Evolutionary conservation across 257 asterid species (phyloP).

Genomic region (Paulownia fortunei): DNA sequence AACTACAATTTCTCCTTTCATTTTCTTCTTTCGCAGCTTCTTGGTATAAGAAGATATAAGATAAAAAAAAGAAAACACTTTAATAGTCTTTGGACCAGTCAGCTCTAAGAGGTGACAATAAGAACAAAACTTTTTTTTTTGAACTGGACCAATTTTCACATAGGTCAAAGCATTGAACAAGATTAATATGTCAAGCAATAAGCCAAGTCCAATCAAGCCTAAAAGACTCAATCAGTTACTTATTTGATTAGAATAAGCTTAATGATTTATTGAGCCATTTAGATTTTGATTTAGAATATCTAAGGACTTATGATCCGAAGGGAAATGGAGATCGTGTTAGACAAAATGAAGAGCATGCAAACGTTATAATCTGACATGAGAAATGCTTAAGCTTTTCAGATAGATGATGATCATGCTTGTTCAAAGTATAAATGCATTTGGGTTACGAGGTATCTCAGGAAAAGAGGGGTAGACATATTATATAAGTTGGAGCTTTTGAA

Average conservation of each 20-base stretch:
- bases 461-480: background rate
- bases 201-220: background rate
- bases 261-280: background rate
- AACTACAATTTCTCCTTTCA: no score
- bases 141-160: background rate
- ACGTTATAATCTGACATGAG: background rate
- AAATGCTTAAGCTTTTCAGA: slow-evolving; percentile 1
- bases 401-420: background rate
- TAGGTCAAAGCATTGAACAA: background rate
- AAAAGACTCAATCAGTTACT: background rate
- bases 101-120: no score
- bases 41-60: no score
- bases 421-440: background rate
- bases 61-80: no score
- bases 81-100: no score
- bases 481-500: background rate
- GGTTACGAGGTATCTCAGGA: background rate
- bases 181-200: background rate
- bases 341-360: background rate
- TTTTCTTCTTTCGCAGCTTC: no score
- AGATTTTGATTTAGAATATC: background rate
- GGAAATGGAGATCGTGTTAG: background rate
- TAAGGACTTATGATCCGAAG: background rate
- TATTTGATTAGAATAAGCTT: background rate
- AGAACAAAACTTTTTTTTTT: background rate